These are phyloP conservation scores for Yamagishiella unicocca DNA, from an alignment of 139 green algal genomes.

Conservation along the genomic window DNA sequence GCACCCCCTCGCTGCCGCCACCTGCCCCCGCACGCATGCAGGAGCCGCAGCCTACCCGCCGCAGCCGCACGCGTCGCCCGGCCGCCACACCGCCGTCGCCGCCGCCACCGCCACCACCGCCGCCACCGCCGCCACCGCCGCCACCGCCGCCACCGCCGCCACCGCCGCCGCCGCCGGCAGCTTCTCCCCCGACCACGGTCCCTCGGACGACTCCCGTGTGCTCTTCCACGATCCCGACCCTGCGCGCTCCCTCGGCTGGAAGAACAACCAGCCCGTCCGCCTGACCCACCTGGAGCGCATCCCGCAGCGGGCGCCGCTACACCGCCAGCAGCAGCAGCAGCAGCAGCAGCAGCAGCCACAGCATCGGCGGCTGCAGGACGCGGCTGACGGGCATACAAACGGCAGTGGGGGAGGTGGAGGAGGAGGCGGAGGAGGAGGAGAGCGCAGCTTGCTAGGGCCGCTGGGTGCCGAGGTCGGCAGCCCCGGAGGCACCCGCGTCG, in stretches of 20 bases:
- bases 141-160: background rate
- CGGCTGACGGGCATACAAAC: background rate
- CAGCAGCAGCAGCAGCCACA: background rate
- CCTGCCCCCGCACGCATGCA: background rate
- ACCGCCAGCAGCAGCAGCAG: background rate
- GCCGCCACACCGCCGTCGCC: background rate
- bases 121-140: background rate
- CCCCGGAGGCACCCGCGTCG: conserved; percentile 2
- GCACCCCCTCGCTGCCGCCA: background rate
- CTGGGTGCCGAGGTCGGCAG: conserved; percentile 3
- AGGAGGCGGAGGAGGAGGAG: background rate
- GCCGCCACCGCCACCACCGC: background rate
- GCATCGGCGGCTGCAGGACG: too few relatives aligned
- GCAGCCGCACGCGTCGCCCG: background rate
- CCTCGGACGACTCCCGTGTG: background rate
- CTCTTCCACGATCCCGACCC: conserved; percentile 33
- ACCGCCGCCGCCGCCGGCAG: background rate
- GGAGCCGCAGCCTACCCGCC: background rate
- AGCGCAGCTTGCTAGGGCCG: background rate
- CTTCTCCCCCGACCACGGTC: background rate
- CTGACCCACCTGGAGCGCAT: conserved; percentile 25
- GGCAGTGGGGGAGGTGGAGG: background rate
- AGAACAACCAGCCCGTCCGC: conserved; percentile 7
- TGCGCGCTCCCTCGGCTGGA: conserved; percentile 7
- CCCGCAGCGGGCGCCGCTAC: background rate